Percentiles rank a stretch among this genome's conserved stretches.
phyloP scores from a whole-genome alignment of 2,329 filamentous ascomycete species.

The Cladosporium sphaerospermum region DNA sequence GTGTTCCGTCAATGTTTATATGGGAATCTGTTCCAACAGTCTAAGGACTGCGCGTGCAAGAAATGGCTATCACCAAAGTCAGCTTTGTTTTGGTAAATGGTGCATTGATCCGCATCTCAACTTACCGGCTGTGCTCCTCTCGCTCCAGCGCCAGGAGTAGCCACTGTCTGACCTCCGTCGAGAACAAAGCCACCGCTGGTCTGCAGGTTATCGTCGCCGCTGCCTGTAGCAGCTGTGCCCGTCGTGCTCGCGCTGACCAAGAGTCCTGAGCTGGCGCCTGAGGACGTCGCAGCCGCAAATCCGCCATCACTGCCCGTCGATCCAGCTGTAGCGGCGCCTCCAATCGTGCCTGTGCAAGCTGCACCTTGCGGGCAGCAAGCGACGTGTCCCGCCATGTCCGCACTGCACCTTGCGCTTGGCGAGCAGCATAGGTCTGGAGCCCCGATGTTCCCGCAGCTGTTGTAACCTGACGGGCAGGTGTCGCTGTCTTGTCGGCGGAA shows the following conservation, averaged over 20 bases:
- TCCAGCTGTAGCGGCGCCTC: conserved; percentile 29
- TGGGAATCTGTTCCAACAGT: conserved; percentile 22
- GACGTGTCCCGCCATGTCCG: conserved; percentile 51
- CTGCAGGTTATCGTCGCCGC: conserved; percentile 1
- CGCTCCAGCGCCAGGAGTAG: conserved; percentile 25
- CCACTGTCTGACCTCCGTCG: conserved; percentile 28
- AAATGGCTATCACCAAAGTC: conserved; percentile 21
- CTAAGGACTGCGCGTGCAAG: conserved; percentile 21
- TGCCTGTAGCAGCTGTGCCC: conserved; percentile 8
- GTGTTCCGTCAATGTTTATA: conserved; percentile 8
- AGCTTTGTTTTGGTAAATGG: conserved; percentile 8
- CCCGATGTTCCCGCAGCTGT: conserved; percentile 46
- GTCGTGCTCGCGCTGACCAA: conserved; percentile 20
- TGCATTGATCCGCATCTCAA: conserved; percentile 1
- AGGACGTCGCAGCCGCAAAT: conserved; percentile 16
- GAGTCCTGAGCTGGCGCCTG: conserved; percentile 14
- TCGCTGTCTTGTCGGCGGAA: conserved; percentile 19
- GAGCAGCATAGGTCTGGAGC: conserved; percentile 52
- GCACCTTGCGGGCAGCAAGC: conserved; percentile 56
- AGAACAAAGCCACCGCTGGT: conserved; percentile 26
- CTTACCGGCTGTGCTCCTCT: conserved; percentile 28
- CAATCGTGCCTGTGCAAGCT: conserved; percentile 52
- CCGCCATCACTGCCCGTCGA: conserved; percentile 21
- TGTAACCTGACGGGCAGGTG: conserved; percentile 48
- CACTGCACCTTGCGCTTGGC: conserved; percentile 47